These are phyloP conservation scores for Stagonosporopsis vannaccii DNA, from an alignment of 2,329 filamentous ascomycete species.

Conservation along the genomic window DNA sequence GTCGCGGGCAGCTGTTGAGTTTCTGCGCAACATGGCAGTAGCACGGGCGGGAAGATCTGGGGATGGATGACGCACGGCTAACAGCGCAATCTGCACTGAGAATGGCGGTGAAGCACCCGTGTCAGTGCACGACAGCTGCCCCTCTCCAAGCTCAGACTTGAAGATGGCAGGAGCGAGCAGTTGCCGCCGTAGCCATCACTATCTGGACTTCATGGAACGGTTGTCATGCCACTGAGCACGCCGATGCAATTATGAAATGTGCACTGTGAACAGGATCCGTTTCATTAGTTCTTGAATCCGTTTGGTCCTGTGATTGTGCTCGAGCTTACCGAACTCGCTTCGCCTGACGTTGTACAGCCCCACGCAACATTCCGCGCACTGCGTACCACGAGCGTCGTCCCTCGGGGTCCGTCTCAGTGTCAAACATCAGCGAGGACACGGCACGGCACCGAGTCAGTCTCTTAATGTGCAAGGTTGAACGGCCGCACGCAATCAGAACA, in stretches of 20 bases:
- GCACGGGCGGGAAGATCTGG: slow-evolving; percentile 33
- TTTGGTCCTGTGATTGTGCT: slow-evolving; percentile 32
- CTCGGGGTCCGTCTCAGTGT: slow-evolving; percentile 12
- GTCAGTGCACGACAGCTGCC: slow-evolving; percentile 28
- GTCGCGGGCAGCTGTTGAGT: slow-evolving; percentile 13
- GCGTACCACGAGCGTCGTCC: slow-evolving; percentile 1
- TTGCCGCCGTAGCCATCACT: slow-evolving; percentile 13
- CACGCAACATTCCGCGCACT: slow-evolving; percentile 12
- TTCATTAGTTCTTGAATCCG: slow-evolving; percentile 46
- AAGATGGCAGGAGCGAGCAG: slow-evolving; percentile 10
- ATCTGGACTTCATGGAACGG: slow-evolving; percentile 1
- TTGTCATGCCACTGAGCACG: neutral
- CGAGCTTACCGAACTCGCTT: slow-evolving; percentile 10
- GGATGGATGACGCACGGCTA: slow-evolving; percentile 38
- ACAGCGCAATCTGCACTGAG: slow-evolving; percentile 33
- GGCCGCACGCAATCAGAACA: neutral
- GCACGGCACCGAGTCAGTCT: slow-evolving; percentile 1
- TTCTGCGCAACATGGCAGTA: slow-evolving; percentile 24
- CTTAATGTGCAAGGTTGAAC: slow-evolving; percentile 10
- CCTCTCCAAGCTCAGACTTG: slow-evolving; percentile 24
- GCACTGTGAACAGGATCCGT: slow-evolving; percentile 15
- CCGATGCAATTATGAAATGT: slow-evolving; percentile 1
- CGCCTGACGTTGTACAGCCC: slow-evolving; percentile 6
- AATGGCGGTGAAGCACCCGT: slow-evolving; percentile 31
- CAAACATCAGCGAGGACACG: neutral